Percentiles rank a stretch among this genome's conserved stretches.
phyloP scores from a whole-genome alignment of 768 basidiomycete genomes.

The Pisolithus tinctorius region DNA sequence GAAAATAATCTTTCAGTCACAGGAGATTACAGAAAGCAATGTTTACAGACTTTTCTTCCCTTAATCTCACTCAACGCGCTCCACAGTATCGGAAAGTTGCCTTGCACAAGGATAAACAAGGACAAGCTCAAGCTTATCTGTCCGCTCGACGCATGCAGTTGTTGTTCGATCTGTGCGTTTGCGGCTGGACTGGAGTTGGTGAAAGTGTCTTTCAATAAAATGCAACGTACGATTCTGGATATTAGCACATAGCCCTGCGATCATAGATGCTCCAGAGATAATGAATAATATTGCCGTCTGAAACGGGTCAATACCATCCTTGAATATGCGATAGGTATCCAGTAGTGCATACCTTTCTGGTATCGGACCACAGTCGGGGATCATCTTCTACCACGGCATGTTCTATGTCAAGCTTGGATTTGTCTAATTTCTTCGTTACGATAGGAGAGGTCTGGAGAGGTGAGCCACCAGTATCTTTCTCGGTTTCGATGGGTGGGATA shows the following conservation, averaged over 20 bases:
- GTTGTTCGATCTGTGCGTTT: conserved; percentile 53
- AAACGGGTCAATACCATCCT: neutral
- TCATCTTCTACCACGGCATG: conserved; percentile 47
- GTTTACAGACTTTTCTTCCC: conserved; percentile 53
- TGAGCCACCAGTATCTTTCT: neutral
- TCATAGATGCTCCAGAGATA: conserved; percentile 24
- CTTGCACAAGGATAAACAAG: conserved; percentile 68
- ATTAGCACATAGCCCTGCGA: conserved; percentile 20
- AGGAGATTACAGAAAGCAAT: neutral
- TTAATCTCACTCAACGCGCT: conserved; percentile 43
- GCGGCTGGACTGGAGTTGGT: conserved; percentile 40
- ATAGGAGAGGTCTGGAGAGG: neutral
- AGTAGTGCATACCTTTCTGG: conserved; percentile 42
- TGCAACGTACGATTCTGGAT: conserved; percentile 24
- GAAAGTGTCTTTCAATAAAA: neutral
- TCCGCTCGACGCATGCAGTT: conserved; percentile 53
- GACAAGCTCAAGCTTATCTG: conserved; percentile 67
- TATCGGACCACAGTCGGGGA: conserved; percentile 52
- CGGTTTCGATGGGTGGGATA: neutral
- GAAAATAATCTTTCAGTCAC: neutral
- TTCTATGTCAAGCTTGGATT: conserved; percentile 27
- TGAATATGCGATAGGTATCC: neutral
- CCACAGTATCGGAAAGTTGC: conserved; percentile 36
- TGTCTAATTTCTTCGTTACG: neutral
- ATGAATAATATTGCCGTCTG: conserved; percentile 18